These are phyloP conservation scores for Neurospora sp. DNA, from an alignment of 495 filamentous ascomycete genomes.

Conservation along the genomic window DNA sequence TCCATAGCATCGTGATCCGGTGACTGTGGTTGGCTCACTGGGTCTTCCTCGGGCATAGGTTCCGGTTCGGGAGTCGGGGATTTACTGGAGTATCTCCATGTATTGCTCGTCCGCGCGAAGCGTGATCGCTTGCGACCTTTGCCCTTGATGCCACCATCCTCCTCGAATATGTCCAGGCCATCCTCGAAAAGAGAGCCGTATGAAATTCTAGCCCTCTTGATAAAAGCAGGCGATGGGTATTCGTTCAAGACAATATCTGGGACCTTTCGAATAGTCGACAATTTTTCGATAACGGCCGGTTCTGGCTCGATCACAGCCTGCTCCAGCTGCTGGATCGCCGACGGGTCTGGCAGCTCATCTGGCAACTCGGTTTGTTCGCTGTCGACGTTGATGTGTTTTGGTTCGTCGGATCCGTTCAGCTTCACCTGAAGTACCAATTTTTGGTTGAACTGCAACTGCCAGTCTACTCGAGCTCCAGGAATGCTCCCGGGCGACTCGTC, in stretches of 20 bases:
- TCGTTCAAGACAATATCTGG: constrained; percentile 20
- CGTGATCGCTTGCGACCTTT: constrained; percentile 61
- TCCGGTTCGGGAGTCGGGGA: constrained; percentile 53
- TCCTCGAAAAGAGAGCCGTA: constrained; percentile 49
- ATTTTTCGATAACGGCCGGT: background rate
- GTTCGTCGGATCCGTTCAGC: constrained; percentile 23
- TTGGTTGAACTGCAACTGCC: constrained; percentile 56
- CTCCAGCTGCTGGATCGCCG: background rate
- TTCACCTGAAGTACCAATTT: constrained; percentile 48
- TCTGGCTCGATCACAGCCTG: background rate
- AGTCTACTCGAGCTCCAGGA: constrained; percentile 61
- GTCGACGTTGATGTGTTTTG: constrained; percentile 38
- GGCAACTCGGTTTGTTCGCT: constrained; percentile 17
- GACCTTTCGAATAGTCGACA: constrained; percentile 8
- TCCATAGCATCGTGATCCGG: constrained; percentile 24
- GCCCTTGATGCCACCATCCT: constrained; percentile 56
- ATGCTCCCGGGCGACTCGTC: constrained; percentile 44
- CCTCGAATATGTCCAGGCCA: constrained; percentile 56
- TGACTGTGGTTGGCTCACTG: background rate
- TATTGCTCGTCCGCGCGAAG: constrained; percentile 55
- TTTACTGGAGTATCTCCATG: constrained; percentile 63
- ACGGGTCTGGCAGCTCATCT: background rate
- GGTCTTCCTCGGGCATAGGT: background rate
- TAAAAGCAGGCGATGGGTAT: constrained; percentile 70
- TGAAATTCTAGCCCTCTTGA: constrained; percentile 53